A percentile compares a stretch with the other conserved stretches of the same genome.
These are phyloP conservation scores for Sutorius australiensis DNA, from an alignment of 768 basidiomycete species.

Conservation along the genomic window DNA sequence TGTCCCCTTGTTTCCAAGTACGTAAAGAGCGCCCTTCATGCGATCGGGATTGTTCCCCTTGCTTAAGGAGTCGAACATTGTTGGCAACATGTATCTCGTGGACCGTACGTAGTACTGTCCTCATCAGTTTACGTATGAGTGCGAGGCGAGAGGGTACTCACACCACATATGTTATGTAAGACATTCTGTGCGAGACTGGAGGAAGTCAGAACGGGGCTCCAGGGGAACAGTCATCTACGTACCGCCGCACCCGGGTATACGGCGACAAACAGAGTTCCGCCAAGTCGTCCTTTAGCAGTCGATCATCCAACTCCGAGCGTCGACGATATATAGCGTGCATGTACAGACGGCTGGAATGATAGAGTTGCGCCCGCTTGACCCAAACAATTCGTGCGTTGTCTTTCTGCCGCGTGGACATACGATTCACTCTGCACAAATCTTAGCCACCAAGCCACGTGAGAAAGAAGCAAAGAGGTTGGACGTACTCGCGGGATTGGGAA, in stretches of 20 bases:
- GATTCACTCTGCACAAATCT: slow-evolving; percentile 47
- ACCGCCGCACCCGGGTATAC: slow-evolving; percentile 77
- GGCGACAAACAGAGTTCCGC: slow-evolving; percentile 75
- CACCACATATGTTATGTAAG: slow-evolving; percentile 59
- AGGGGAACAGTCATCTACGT: slow-evolving; percentile 15
- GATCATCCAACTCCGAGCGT: slow-evolving; percentile 71
- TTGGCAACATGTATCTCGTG: slow-evolving; percentile 60
- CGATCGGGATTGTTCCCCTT: slow-evolving; percentile 85
- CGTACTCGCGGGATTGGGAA: slow-evolving; percentile 31
- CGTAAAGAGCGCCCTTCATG: slow-evolving; percentile 92
- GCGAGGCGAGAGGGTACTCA: slow-evolving; percentile 35
- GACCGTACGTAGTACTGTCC: slow-evolving; percentile 67
- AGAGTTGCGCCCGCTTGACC: slow-evolving; percentile 74
- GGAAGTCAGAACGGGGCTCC: slow-evolving; percentile 1
- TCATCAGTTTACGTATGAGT: slow-evolving; percentile 7
- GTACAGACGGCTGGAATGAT: slow-evolving; percentile 71
- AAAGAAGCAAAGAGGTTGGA: background rate
- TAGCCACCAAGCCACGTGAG: background rate
- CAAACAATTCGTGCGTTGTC: slow-evolving; percentile 72
- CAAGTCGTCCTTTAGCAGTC: slow-evolving; percentile 56
- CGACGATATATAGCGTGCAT: slow-evolving; percentile 74
- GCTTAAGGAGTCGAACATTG: slow-evolving; percentile 55
- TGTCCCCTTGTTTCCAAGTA: slow-evolving; percentile 68
- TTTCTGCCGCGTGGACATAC: slow-evolving; percentile 68
- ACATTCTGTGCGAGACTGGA: slow-evolving; percentile 65